phyloP scores from a whole-genome alignment of 495 filamentous ascomycete genomes.

The Aspergillus homomorphus region DNA sequence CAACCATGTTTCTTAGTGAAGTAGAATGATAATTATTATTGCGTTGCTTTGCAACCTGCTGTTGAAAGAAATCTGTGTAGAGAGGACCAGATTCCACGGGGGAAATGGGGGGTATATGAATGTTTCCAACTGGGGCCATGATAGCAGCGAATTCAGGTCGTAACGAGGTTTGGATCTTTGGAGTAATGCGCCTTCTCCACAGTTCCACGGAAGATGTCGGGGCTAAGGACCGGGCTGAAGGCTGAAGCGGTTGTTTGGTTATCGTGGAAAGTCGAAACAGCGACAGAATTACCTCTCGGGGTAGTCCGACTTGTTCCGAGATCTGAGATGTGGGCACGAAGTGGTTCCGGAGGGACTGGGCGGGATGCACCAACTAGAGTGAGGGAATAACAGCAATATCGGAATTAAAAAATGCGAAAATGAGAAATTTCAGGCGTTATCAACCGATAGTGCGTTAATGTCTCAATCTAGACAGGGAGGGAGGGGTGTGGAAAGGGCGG shows the following conservation, averaged over 20 bases:
- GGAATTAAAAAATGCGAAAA: conserved; percentile 14
- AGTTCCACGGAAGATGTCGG: conserved; percentile 48
- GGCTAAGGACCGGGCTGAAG: conserved; percentile 37
- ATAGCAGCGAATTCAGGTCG: conserved; percentile 24
- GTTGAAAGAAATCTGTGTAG: conserved; percentile 55
- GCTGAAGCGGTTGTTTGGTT: conserved; percentile 22
- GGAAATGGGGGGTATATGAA: conserved; percentile 46
- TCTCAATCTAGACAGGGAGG: background rate
- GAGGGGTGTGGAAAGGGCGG: background rate
- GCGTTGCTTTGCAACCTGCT: conserved; percentile 58
- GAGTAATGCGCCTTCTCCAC: conserved; percentile 35
- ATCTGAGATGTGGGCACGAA: conserved; percentile 40
- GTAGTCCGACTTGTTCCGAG: conserved; percentile 41
- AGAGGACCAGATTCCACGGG: conserved; percentile 50
- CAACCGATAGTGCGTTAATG: conserved; percentile 14
- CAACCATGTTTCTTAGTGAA: conserved; percentile 62
- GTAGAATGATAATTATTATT: conserved; percentile 63
- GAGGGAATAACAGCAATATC: conserved; percentile 12
- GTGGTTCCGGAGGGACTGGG: conserved; percentile 30
- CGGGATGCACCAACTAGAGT: conserved; percentile 24
- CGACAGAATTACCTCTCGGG: conserved; percentile 25
- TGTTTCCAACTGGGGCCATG: conserved; percentile 41
- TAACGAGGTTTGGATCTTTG: conserved; percentile 24
- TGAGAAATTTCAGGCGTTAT: conserved; percentile 10
- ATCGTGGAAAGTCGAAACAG: conserved; percentile 23